Evolutionary conservation across 352 stramenopile genomes (phyloP).

Genomic region (Chrysophaeum taylorii): DNA sequence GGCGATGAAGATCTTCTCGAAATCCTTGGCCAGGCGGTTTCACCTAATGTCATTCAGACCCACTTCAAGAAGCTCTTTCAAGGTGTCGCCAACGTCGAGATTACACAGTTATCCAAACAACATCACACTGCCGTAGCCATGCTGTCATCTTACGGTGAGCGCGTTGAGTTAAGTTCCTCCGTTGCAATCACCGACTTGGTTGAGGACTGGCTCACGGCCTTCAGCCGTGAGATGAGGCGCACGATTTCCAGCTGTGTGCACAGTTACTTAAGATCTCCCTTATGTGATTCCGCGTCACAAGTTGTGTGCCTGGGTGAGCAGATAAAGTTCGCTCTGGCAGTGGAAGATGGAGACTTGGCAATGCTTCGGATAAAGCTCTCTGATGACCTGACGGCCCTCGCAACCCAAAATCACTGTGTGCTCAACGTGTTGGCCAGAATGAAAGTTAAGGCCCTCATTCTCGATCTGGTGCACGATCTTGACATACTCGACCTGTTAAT

Average conservation of each 20-base stretch:
- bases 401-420: no score
- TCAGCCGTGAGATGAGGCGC: slow-evolving; percentile 74
- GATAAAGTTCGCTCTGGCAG: slow-evolving; percentile 82
- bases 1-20: slow-evolving; percentile 87
- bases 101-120: no score
- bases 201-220: slow-evolving; percentile 79
- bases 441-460: slow-evolving; percentile 83
- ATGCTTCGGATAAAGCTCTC: no score
- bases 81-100: slow-evolving; percentile 71
- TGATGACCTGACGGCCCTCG: no score
- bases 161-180: slow-evolving; percentile 56
- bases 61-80: slow-evolving; percentile 93
- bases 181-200: slow-evolving; percentile 73
- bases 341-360: no score
- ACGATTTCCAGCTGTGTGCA: slow-evolving; percentile 66
- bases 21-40: slow-evolving; percentile 80
- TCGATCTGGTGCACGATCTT: slow-evolving; percentile 88
- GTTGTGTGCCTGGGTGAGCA: slow-evolving; percentile 78
- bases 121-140: no score
- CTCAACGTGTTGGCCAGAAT: no score
- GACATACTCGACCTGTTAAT: slow-evolving; percentile 75
- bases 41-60: slow-evolving; percentile 78
- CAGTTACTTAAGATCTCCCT: no score
- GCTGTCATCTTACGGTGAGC: slow-evolving; percentile 62
- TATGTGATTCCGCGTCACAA: slow-evolving; percentile 72